Evolutionary conservation across 345 rosid genomes (phyloP), one percentile per base, ranked within the genome.

Genomic region (Turnera subulata): DNA sequence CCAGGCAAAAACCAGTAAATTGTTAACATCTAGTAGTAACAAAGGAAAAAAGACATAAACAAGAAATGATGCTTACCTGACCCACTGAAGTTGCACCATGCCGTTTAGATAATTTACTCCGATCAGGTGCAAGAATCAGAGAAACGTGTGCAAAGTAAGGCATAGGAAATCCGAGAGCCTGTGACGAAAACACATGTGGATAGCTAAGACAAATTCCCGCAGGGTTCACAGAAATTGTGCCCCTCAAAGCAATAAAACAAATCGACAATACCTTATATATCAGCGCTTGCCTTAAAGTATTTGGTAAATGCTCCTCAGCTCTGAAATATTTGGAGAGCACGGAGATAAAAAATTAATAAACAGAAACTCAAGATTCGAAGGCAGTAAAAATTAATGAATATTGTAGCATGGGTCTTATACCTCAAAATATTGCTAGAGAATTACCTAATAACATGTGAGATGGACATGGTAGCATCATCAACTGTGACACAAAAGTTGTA

Each of bases 51-150:
- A 21, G 51, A 60, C 46, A 59, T 33, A 53, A 37, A 33, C 20
- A 29, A 62, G 21, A 57, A 16, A 63, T 32, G 49, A 53, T 24
- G 47, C 35, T 18, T 65, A 86, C 97, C 91, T 87, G 96, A 63
- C 96, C 96, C 62, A 91, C 96, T 42, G 98, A 88, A 61, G 98
- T 91, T 42, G 96, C 98, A 44, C 96, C 98, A 58, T 88, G 95
- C 47, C 96, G 81, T 81, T 91, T 91, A 49, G 98, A 91, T 51
- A 91, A 69, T 70, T 91, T 91, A 73, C 98, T 88, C 65, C 95
- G 78, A 69, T 91, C 98, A 18, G 96, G 95, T 43, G 98, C 96
- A 50, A 91, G 91, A 80, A 88, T 88, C 69, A 91, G 73, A 49
- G 96, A 91, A 66, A 88, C 98, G 53, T 91, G 96, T 58, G 95